Base-by-base conservation (phyloP, 1,284 basidiomycete genomes). In the Fomes fomentarius region DNA sequence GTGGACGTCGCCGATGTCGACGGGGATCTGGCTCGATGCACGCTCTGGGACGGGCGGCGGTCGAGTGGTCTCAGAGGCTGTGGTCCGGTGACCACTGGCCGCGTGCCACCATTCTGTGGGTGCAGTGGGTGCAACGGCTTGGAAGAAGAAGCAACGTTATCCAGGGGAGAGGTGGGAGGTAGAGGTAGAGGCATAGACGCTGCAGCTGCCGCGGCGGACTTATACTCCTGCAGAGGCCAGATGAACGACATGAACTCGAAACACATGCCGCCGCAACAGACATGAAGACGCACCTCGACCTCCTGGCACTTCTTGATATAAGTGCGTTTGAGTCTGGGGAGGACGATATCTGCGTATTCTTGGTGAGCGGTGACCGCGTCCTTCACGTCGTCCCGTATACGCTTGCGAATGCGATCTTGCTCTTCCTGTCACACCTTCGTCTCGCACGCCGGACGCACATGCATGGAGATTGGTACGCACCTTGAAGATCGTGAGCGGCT, bases 361-460 rank as follows among this genome's bases (percentile, higher is more conserved):
- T 81, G 80, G 71, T 95, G 93, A 17, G 86, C 82, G 53, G 71
- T 63, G 14, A 78, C 77, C 0, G 93, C 91, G 8, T 83, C 82
- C 70, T 93, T 94, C 58, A 94, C 72, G 66, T 94, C 93, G 61
- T 95, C 93, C 64, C 89, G 90, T 67, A 96, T 90, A n/a, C 91
- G 85, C 68, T 91, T 91, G 26, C 91, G 81, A 24, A 93, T 94
- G 35, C 93, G 83, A 50, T 91, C 89, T 76, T 96, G 93, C 8
- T 87, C 89, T 60, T 94, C 93, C 87, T 93, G 56, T 39, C 28
- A 44, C 28, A 45, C 24, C 7, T 43, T 42, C 35, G 46, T 48
- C 51, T 54, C 28, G 46, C 19, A 45, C 25, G 50, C 28, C 22
- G 34, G 22, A 46, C 40, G 24, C 19, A 21, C 12, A 12, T 19